These are phyloP conservation scores for Apiospora arundinis DNA, from an alignment of 2,329 filamentous ascomycete species.

Conservation along the genomic window DNA sequence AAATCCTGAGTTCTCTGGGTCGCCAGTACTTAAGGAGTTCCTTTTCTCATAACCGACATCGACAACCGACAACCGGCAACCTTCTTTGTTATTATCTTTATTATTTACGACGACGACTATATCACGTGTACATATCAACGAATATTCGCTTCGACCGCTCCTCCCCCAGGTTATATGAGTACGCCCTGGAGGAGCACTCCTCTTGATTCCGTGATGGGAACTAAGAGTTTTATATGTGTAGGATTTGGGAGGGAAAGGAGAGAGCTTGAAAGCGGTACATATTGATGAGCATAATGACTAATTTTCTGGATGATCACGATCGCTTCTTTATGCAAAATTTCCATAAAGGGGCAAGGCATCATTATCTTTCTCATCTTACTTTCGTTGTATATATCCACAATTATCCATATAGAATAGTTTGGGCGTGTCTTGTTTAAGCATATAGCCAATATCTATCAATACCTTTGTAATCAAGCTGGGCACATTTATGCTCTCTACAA, in stretches of 20 bases:
- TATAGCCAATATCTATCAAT: background rate
- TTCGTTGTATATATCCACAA: background rate
- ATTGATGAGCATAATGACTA: slow-evolving; percentile 19
- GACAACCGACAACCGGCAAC: background rate
- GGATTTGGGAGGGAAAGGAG: background rate
- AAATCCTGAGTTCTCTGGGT: slow-evolving; percentile 92
- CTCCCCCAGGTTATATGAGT: background rate
- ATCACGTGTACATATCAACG: background rate
- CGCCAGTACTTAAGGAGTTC: slow-evolving; percentile 90
- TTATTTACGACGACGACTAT: slow-evolving; percentile 1
- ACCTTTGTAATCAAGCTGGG: background rate
- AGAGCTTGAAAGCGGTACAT: background rate
- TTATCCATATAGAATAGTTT: background rate
- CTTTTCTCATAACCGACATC: slow-evolving; percentile 64
- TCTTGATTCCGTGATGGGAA: background rate
- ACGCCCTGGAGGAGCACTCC: background rate
- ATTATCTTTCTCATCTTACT: slow-evolving; percentile 9
- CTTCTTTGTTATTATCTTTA: background rate
- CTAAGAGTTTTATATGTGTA: background rate
- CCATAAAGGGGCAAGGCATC: background rate
- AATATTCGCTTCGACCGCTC: background rate
- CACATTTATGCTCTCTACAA: background rate
- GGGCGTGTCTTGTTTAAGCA: background rate
- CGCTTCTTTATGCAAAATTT: background rate
- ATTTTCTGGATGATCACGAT: slow-evolving; percentile 15